These are phyloP conservation scores for Ambrosia artemisiifolia DNA, from an alignment of 129 eudicot species.

Conservation along the genomic window DNA sequence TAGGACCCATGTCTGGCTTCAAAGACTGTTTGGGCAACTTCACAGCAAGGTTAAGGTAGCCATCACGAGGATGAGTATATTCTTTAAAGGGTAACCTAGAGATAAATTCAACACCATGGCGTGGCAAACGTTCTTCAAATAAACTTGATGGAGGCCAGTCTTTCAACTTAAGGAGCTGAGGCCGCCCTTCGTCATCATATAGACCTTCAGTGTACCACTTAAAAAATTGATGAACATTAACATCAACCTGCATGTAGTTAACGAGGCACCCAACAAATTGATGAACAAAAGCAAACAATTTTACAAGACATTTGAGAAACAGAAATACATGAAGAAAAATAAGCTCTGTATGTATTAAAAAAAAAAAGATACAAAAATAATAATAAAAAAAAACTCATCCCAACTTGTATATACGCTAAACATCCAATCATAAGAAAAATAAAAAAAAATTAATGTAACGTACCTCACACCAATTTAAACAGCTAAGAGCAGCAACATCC, in stretches of 20 bases:
- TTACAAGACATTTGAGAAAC: too few relatives aligned
- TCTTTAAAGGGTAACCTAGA: slow-evolving; percentile 65
- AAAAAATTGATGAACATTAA: slow-evolving; percentile 57
- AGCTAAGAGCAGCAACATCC: slow-evolving; percentile 60
- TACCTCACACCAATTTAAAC: slow-evolving; percentile 89
- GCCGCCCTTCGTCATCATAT: slow-evolving; percentile 41
- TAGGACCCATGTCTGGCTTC: slow-evolving; percentile 81
- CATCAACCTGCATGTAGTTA: slow-evolving; percentile 46
- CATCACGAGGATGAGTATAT: slow-evolving; percentile 64
- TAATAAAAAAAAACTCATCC: neutral
- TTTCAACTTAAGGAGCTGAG: slow-evolving; percentile 59
- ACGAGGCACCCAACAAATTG: neutral
- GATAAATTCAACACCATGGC: slow-evolving; percentile 66
- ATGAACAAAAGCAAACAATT: too few relatives aligned
- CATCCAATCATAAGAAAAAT: neutral
- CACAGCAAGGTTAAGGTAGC: slow-evolving; percentile 56
- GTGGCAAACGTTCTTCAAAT: slow-evolving; percentile 73
- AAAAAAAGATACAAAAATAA: too few relatives aligned
- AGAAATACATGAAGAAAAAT: too few relatives aligned
- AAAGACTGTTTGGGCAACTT: slow-evolving; percentile 41
- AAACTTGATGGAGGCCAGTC: slow-evolving; percentile 69
- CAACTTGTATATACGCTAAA: neutral
- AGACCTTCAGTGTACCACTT: slow-evolving; percentile 38
- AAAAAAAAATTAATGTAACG: slow-evolving; percentile 9
- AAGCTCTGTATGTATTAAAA: too few relatives aligned